Percentiles rank a stretch among this genome's conserved stretches.
These are phyloP conservation scores for Saccharomycopsis microspora DNA, from an alignment of 805 yeast genomes.

Conservation along the genomic window DNA sequence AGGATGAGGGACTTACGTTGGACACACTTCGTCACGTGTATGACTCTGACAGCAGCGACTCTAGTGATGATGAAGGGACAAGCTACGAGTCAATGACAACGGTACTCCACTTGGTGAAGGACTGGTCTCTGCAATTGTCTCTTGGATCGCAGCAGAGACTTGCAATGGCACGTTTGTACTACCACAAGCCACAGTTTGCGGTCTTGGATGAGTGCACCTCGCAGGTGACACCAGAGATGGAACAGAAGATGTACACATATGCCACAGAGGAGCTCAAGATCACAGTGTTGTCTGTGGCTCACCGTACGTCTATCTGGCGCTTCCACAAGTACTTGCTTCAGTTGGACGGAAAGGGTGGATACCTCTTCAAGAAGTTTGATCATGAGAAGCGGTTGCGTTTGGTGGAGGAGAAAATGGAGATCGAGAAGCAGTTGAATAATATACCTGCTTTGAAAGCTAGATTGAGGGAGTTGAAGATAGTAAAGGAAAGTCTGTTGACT, in stretches of 20 bases:
- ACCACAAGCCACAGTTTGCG: conserved; percentile 87
- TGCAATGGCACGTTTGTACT: conserved; percentile 87
- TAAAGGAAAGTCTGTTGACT: conserved; percentile 21
- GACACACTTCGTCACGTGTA: conserved; percentile 6
- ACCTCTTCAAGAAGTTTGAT: conserved; percentile 49
- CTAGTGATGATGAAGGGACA: conserved; percentile 1
- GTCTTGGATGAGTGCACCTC: conserved; percentile 94
- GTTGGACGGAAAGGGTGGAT: conserved; percentile 77
- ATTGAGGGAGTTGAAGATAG: conserved; percentile 50
- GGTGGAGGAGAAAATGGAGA: conserved; percentile 64
- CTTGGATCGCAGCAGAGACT: conserved; percentile 89
- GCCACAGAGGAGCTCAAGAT: conserved; percentile 66
- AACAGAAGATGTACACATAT: conserved; percentile 74
- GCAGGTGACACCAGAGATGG: conserved; percentile 85
- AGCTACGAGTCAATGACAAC: conserved; percentile 7
- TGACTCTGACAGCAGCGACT: conserved; percentile 3
- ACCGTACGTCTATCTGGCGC: conserved; percentile 85
- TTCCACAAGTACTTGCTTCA: conserved; percentile 76
- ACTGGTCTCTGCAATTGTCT: conserved; percentile 84
- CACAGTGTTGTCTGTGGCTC: conserved; percentile 83
- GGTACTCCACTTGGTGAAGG: conserved; percentile 37
- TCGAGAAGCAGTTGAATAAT: conserved; percentile 63
- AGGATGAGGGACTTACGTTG: conserved; percentile 22
- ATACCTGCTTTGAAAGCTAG: conserved; percentile 58
- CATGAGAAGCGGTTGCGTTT: conserved; percentile 61